Evolutionary conservation across 1,284 basidiomycete species (phyloP).

Genomic region (Macrocystidia cucumis): DNA sequence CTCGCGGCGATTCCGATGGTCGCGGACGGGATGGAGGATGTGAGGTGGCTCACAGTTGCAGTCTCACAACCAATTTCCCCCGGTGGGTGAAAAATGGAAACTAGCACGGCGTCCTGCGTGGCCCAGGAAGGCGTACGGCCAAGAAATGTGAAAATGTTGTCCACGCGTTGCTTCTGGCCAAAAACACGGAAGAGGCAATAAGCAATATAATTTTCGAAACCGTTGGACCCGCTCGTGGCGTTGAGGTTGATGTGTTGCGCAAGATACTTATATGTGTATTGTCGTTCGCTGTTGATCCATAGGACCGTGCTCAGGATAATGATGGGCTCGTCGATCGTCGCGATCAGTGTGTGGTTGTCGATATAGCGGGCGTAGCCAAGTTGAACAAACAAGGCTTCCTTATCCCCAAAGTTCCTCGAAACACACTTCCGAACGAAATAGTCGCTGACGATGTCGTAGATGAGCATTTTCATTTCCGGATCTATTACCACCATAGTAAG

Average conservation of each 20-base stretch:
- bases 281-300: constrained; percentile 26
- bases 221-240: constrained; percentile 23
- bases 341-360: constrained; percentile 24
- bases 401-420: constrained; percentile 23
- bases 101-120: constrained; percentile 23
- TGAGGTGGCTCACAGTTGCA: constrained; percentile 17
- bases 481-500: no score
- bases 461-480: constrained; percentile 26
- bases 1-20: constrained; percentile 27
- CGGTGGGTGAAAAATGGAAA: constrained; percentile 21
- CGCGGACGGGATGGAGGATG: constrained; percentile 21
- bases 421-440: constrained; percentile 28
- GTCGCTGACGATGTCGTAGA: constrained; percentile 26
- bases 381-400: constrained; percentile 30
- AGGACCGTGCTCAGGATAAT: constrained; percentile 27
- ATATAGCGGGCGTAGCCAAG: constrained; percentile 31
- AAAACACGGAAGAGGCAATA: constrained; percentile 29
- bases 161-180: constrained; percentile 17
- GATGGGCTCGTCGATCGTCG: constrained; percentile 29
- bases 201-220: constrained; percentile 32
- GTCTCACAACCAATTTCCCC: constrained; percentile 16
- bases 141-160: constrained; percentile 26
- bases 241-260: constrained; percentile 23
- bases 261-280: constrained; percentile 25
- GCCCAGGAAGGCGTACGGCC: constrained; percentile 24